phyloP scores from a whole-genome alignment of 331 rosid species.

The Cydonia oblonga region DNA sequence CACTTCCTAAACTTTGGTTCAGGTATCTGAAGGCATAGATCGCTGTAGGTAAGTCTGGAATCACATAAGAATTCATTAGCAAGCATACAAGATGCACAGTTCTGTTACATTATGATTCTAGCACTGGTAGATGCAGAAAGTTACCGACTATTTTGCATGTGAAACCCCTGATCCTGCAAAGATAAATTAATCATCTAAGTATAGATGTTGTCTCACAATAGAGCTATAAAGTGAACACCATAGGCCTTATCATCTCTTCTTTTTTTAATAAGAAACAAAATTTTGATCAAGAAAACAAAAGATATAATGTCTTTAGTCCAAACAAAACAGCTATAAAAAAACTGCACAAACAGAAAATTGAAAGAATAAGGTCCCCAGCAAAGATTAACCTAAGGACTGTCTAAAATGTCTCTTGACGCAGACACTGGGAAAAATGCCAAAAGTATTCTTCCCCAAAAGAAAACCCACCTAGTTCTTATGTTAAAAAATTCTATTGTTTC shows the following conservation, averaged over 20 bases:
- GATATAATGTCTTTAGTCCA: neutral
- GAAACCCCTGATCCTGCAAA: conserved; percentile 68
- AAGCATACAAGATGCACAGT: conserved; percentile 12
- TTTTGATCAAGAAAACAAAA: neutral
- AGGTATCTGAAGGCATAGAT: conserved; percentile 85
- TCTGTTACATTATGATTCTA: neutral
- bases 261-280: neutral
- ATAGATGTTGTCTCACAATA: neutral
- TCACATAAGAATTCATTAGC: conserved; percentile 17
- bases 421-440: neutral
- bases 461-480: neutral
- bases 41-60: conserved; percentile 96
- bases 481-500: neutral
- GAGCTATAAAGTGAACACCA: neutral
- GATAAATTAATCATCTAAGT: conserved; percentile 15
- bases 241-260: neutral
- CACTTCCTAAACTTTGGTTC: conserved; percentile 89
- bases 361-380: neutral
- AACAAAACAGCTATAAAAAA: neutral
- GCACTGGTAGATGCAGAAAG: conserved; percentile 11
- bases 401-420: neutral
- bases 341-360: neutral
- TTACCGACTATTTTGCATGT: conserved; percentile 70
- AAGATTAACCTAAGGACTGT: neutral
- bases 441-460: neutral